Evolutionary conservation across 1,284 basidiomycete species (phyloP).

Genomic region (Ganoderma leucocontextum): DNA sequence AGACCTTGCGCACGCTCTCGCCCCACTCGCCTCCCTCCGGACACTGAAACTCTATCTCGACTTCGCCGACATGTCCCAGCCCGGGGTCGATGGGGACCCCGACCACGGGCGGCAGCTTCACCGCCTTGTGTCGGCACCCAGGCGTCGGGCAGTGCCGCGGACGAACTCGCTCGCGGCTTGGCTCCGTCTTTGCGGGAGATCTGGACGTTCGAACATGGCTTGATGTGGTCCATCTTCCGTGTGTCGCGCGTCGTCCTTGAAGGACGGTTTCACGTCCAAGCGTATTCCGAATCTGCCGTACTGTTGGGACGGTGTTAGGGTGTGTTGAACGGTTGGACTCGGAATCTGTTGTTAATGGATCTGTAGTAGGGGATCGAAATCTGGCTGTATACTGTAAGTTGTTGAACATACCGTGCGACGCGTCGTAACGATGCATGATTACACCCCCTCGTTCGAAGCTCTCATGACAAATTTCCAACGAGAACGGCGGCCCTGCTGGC

Average conservation of each 20-base stretch:
- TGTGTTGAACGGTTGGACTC: not conserved
- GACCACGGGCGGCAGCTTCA: not conserved
- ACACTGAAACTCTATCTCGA: not conserved
- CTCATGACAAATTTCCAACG: no score
- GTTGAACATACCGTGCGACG: no score
- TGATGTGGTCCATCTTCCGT: not conserved
- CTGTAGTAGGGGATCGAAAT: not conserved
- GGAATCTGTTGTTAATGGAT: not conserved
- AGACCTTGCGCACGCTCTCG: not conserved
- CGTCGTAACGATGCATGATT: no score
- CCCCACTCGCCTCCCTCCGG: not conserved
- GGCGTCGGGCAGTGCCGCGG: not conserved
- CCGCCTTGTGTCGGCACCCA: not conserved
- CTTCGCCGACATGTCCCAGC: not conserved
- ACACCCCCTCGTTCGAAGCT: no score
- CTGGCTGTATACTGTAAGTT: not conserved
- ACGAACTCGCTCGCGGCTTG: not conserved
- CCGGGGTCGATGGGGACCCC: not conserved
- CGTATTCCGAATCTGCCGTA: not conserved
- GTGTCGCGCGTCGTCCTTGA: no score
- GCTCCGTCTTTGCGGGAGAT: not conserved
- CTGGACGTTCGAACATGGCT: not conserved
- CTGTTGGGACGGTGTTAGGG: not conserved
- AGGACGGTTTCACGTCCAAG: no score
- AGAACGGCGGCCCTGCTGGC: no score